A percentile compares a stretch with the other conserved stretches of the same genome.
These are phyloP conservation scores for Chlamydomonas applanata DNA, from an alignment of 139 green algal species.

Conservation along the genomic window DNA sequence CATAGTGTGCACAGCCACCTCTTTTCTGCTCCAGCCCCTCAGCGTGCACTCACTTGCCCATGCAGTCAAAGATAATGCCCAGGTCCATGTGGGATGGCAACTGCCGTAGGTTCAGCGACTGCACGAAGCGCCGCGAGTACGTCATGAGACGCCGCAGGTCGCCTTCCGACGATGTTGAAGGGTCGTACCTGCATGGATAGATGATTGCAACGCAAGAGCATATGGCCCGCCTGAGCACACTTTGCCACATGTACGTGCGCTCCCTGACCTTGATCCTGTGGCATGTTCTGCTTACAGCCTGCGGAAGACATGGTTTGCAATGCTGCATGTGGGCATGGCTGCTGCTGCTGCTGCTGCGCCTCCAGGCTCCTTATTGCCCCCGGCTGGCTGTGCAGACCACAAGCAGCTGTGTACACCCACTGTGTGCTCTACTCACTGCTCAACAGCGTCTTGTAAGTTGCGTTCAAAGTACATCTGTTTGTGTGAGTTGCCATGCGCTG, in stretches of 20 bases:
- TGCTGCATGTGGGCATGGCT: no score
- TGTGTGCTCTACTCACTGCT: conserved; percentile 46
- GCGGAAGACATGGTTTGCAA: no score
- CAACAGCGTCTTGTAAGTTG: conserved; percentile 68
- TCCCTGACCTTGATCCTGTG: no score
- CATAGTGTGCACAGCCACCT: background rate
- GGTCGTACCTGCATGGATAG: conserved; percentile 53
- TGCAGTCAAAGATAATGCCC: conserved; percentile 65
- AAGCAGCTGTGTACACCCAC: no score
- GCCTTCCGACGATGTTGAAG: conserved; percentile 29
- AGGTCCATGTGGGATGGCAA: conserved; percentile 79
- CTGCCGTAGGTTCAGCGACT: conserved; percentile 66
- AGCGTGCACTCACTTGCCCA: conserved; percentile 49
- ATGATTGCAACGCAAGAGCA: background rate
- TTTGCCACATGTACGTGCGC: no score
- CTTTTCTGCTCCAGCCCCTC: background rate
- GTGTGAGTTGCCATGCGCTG: conserved; percentile 65
- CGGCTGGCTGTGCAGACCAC: no score
- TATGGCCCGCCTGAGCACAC: no score
- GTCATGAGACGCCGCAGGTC: conserved; percentile 64
- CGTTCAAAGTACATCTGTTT: conserved; percentile 87
- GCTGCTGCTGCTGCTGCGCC: no score
- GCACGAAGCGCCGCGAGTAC: conserved; percentile 66
- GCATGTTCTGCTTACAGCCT: no score
- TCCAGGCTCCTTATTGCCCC: no score